phyloP scores from a whole-genome alignment of 805 yeast genomes.

The Kodamaea fukazawae region DNA sequence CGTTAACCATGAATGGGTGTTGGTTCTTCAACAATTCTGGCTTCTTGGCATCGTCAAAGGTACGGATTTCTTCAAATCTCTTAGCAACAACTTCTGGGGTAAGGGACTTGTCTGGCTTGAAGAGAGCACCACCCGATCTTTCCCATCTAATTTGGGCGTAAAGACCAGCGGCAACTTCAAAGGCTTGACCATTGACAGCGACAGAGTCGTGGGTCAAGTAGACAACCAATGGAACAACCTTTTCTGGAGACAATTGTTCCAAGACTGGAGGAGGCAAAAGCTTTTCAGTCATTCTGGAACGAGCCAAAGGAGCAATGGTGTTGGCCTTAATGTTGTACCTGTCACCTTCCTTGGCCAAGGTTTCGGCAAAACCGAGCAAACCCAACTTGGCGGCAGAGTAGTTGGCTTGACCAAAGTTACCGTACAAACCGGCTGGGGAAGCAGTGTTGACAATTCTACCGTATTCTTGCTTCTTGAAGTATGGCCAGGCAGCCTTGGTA shows the following conservation, averaged over 20 bases:
- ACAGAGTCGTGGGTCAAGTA: slow-evolving; percentile 66
- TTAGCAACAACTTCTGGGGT: slow-evolving; percentile 83
- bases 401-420: slow-evolving; percentile 95
- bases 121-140: slow-evolving; percentile 80
- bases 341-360: slow-evolving; percentile 91
- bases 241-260: slow-evolving; percentile 78
- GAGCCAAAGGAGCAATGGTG: slow-evolving; percentile 91
- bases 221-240: slow-evolving; percentile 87
- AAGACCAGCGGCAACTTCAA: slow-evolving; percentile 93
- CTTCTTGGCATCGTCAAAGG: slow-evolving; percentile 58
- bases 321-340: slow-evolving; percentile 81
- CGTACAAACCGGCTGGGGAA: slow-evolving; percentile 95
- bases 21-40: slow-evolving; percentile 49
- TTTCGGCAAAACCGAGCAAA: slow-evolving; percentile 87
- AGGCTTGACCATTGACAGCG: slow-evolving; percentile 69
- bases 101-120: slow-evolving; percentile 72
- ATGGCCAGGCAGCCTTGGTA: slow-evolving; percentile 89
- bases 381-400: slow-evolving; percentile 93
- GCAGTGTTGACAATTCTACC: slow-evolving; percentile 94
- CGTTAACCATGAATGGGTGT: slow-evolving; percentile 71
- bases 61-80: slow-evolving; percentile 60
- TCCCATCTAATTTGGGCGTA: slow-evolving; percentile 94
- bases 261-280: slow-evolving; percentile 83
- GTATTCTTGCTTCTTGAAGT: slow-evolving; percentile 75
- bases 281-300: slow-evolving; percentile 93